Base-by-base conservation (phyloP, 140 eudicot species). In the Anethum foeniculum region DNA sequence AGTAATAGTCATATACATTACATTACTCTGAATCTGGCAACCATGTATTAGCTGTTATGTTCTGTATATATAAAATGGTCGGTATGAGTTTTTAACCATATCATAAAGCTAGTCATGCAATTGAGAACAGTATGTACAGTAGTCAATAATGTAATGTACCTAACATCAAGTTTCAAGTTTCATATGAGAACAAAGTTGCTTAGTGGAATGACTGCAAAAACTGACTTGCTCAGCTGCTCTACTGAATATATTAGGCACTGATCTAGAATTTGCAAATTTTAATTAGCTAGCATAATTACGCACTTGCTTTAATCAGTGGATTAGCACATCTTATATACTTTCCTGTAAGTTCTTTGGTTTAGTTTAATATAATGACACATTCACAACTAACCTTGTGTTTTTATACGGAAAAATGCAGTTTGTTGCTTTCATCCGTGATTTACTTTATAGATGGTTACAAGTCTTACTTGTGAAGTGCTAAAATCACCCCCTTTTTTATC, bases 101-200 rank as follows among this genome's bases (percentile, higher is more conserved):
- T 27, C 73, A 69, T 6, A 14, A 69, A 39, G 47, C 46, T 36
- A 69, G 39, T 13, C 44, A 23, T n/a, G 30, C 68, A n/a, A 60
- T n/a, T 60, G 68, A 60, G 15, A 60, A 60, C 68, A 60, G 68
- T n/a, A 60, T 60, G 68, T 60, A 60, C 68, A 60, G 68, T 60
- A n/a, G 68, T 60, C 68, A 60, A 60, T 60, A 60, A 60, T 60
- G 68, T 60, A 60, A 60, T 60, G 30, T 60, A 56, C 65, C 65
- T 56, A 56, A 56, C 65, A 56, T 56, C 28, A 56, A 56, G 65
- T 52, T 19, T 18, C 9, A 23, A 21, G 65, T 25, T 60, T 60
- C 68, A 60, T 60, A n/a, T n/a, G 32, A 14, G 27, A 60, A 60
- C 68, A 60, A 60, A 23, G 67, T 58, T 58, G 28, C 67, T 58